A percentile compares a stretch with the other conserved stretches of the same genome.
These are phyloP conservation scores for Pythium periplocum DNA, from an alignment of 352 stramenopile genomes.

Conservation along the genomic window DNA sequence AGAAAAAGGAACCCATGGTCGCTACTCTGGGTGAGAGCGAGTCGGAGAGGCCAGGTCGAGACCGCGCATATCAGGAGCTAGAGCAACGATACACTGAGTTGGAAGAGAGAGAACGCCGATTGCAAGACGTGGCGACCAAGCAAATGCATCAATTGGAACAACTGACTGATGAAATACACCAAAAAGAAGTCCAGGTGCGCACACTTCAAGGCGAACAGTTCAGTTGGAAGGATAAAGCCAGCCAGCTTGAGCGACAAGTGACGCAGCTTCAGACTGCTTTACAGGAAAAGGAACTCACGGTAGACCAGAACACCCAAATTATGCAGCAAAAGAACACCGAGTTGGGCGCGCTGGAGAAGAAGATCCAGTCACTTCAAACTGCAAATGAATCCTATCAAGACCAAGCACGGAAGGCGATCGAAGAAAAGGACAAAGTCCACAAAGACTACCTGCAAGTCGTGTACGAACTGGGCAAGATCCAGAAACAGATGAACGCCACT, in stretches of 20 bases:
- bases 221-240: constrained; percentile 17
- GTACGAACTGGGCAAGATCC: constrained; percentile 36
- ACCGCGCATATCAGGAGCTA: no score
- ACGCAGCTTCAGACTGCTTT: constrained; percentile 14
- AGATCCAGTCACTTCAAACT: constrained; percentile 25
- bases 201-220: constrained; percentile 12
- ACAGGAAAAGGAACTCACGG: constrained; percentile 22
- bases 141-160: constrained; percentile 17
- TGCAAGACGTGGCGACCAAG: constrained; percentile 7
- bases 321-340: constrained; percentile 27
- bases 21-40: no score
- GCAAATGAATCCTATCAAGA: constrained; percentile 31
- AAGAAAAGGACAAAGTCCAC: constrained; percentile 37
- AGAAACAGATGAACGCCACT: constrained; percentile 37
- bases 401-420: constrained; percentile 21
- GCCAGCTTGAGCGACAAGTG: constrained; percentile 18
- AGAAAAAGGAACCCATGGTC: neutral
- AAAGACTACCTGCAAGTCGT: constrained; percentile 48
- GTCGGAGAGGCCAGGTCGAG: no score
- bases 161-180: constrained; percentile 11
- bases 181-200: constrained; percentile 9
- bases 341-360: constrained; percentile 16
- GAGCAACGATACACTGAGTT: constrained; percentile 5
- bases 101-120: constrained; percentile 7
- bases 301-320: constrained; percentile 16